phyloP scores from a whole-genome alignment of 176 grass and related monocot genomes.

The Oryza glaberrima region DNA sequence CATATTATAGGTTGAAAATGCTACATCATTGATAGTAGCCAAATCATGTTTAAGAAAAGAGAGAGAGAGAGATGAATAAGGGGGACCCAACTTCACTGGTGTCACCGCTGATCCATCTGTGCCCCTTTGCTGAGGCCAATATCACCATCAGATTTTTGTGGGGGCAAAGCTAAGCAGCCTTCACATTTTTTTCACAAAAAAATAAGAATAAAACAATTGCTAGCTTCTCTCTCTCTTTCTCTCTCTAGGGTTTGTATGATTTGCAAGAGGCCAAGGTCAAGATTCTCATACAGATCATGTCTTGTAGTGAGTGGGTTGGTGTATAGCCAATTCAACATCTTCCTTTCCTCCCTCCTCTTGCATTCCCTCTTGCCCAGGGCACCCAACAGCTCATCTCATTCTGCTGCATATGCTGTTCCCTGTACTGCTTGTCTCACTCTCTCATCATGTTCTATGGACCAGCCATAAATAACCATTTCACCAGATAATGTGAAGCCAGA shows the following conservation, averaged over 20 bases:
- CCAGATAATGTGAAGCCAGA: neutral
- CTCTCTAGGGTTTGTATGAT: slow-evolving; percentile 46
- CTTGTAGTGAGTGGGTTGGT: slow-evolving; percentile 49
- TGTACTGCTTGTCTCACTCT: neutral
- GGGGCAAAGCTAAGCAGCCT: slow-evolving; percentile 32
- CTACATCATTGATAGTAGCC: neutral
- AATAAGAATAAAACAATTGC: neutral
- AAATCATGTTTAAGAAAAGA: slow-evolving; percentile 23
- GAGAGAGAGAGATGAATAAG: neutral
- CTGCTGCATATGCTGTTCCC: slow-evolving; percentile 19
- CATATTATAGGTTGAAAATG: neutral
- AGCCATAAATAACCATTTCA: neutral
- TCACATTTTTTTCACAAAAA: slow-evolving; percentile 35
- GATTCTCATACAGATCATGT: slow-evolving; percentile 91
- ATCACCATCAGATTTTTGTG: slow-evolving; percentile 40
- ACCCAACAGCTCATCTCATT: slow-evolving; percentile 9
- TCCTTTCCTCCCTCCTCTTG: slow-evolving; percentile 25
- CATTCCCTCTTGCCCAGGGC: slow-evolving; percentile 47
- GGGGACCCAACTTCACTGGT: neutral
- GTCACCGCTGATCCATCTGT: slow-evolving; percentile 12
- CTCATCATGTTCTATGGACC: neutral
- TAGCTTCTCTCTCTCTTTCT: slow-evolving; percentile 20
- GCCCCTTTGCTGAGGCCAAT: slow-evolving; percentile 11
- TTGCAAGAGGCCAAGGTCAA: slow-evolving; percentile 74
- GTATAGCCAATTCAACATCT: slow-evolving; percentile 27